Evolutionary conservation across 345 rosid genomes (phyloP).

Genomic region (Cardamine occulta): DNA sequence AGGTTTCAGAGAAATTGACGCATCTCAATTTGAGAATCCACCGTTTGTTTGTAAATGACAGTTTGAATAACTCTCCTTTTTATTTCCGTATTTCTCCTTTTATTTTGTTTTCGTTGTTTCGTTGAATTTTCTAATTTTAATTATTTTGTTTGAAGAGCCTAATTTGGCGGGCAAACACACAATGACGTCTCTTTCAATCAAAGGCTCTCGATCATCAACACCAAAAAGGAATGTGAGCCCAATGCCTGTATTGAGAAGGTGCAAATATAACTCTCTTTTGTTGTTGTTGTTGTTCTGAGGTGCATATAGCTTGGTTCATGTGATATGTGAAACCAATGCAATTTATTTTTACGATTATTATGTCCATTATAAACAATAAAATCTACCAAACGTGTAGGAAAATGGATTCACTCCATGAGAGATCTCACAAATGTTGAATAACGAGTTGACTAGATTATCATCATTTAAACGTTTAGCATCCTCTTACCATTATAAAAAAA

Average conservation of each 20-base stretch:
- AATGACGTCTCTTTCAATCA: conserved; percentile 8
- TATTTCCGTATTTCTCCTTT: conserved; percentile 7
- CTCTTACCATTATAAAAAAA: too few species aligned
- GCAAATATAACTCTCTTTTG: background rate
- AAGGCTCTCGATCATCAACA: conserved; percentile 25
- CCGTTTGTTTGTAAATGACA: conserved; percentile 22
- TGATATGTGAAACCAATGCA: background rate
- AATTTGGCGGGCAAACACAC: conserved; percentile 40
- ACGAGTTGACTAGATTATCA: too few species aligned
- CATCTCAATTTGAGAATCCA: conserved; percentile 29
- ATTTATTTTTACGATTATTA: too few species aligned
- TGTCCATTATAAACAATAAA: background rate
- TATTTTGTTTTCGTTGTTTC: conserved; percentile 26
- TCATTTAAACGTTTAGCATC: too few species aligned
- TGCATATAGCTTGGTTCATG: background rate
- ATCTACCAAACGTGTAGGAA: too few species aligned
- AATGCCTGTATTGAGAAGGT: conserved; percentile 3
- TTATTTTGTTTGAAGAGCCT: conserved; percentile 32
- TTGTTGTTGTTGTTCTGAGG: too few species aligned
- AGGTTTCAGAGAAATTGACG: conserved; percentile 43
- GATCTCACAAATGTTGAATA: background rate
- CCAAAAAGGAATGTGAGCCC: conserved; percentile 5
- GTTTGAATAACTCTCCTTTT: conserved; percentile 14
- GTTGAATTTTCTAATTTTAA: conserved; percentile 33
- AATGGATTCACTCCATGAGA: background rate